Evolutionary conservation across 148 eudicot genomes (phyloP), one percentile per base, ranked within the genome.

Genomic region (Chenopodium quinoa): DNA sequence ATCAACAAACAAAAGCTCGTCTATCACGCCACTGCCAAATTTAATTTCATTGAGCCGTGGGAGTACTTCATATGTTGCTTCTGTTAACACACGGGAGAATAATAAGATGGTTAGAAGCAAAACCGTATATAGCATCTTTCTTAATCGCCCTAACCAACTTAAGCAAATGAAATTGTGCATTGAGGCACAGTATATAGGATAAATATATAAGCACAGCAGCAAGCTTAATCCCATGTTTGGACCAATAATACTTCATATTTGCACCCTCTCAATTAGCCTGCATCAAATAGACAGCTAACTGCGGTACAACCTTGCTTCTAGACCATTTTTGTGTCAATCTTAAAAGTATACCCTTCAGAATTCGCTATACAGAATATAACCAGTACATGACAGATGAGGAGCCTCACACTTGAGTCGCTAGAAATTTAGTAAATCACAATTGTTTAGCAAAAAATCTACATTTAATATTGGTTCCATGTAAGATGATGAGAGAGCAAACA

Each of bases 1-100:
- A 86, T 95, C 99, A 58, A 95, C 87, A 86, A 90, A 93, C 78
- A 93, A 81, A 85, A 95, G 97, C 81, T 95, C 99, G 69, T 93
- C 99, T 27, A 91, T 84, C 71, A 95, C 89, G 58, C 99, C 99
- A 80, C 99, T 93, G 68, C 94, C 92, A 85, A 95, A 95, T 86
- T 93, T 92, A 27, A 93, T 92, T 78, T 95, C 97, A 87, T 91
- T 89, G 32, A 95, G 97, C 80, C 99, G 89, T 2, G 97, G 97
- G 17, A 95, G 99, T 56, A 95, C 96, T 90, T 93, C 99, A 86
- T 84, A 93, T 82, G 99, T 93, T 54, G 99, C 99, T 89, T 95
- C 99, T 93, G 94, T 73, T 47, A 34, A 73, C 17, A 11, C 32
- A 73, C 2, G 12, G 9, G 12, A 40, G 29, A 72, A 72, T 54